A percentile compares a stretch with the other conserved stretches of the same genome.
These are phyloP conservation scores for Chytriomyces sp. DNA, from an alignment of 192 early-diverging fungal genomes.

Conservation along the genomic window DNA sequence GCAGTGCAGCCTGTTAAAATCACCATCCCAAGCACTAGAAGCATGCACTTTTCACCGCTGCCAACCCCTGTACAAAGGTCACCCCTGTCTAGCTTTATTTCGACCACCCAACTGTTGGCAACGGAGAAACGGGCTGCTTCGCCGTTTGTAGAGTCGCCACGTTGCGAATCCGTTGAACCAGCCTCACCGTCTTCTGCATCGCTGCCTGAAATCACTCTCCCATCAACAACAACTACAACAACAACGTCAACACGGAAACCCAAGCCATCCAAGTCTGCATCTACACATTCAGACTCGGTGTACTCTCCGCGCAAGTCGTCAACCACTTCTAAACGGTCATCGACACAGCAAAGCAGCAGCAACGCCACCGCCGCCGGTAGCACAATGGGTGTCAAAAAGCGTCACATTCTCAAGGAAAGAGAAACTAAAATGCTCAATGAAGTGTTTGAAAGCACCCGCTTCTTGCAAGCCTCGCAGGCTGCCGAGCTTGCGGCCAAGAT, in stretches of 20 bases:
- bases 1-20: background rate
- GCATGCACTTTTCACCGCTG: no score
- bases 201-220: background rate
- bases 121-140: background rate
- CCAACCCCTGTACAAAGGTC: no score
- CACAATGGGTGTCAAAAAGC: constrained; percentile 8
- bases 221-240: background rate
- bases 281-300: background rate
- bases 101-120: no score
- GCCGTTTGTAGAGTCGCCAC: background rate
- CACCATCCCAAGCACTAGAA: background rate
- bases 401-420: constrained; percentile 19
- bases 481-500: constrained; percentile 74
- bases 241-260: background rate
- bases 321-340: background rate
- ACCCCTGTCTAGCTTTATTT: no score
- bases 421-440: constrained; percentile 58
- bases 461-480: constrained; percentile 85
- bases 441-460: constrained; percentile 79
- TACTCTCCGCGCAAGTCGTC: background rate
- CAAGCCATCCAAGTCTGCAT: background rate
- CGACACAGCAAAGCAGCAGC: background rate
- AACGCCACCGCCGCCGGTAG: no score
- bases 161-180: background rate
- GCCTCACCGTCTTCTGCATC: background rate